A percentile compares a stretch with the other conserved stretches of the same genome.
These are phyloP conservation scores for Epipyxis sp. DNA, from an alignment of 108 stramenopile species.

Conservation along the genomic window DNA sequence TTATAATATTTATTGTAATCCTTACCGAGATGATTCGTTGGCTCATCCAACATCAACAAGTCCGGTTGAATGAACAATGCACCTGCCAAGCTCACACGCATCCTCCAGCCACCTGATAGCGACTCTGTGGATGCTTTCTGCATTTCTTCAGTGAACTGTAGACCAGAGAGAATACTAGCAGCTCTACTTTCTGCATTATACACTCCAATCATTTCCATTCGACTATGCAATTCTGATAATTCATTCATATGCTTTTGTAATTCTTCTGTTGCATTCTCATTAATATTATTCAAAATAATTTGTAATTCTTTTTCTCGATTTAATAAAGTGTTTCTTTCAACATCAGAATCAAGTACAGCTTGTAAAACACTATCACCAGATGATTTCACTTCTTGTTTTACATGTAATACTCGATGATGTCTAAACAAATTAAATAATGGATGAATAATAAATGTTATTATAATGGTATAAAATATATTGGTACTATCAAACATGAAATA, in stretches of 20 bases:
- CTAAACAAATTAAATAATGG: too few species aligned
- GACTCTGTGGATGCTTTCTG: slow-evolving; percentile 69
- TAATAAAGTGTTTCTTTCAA: slow-evolving; percentile 58
- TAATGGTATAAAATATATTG: too few species aligned
- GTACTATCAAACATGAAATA: too few species aligned
- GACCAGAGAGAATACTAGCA: slow-evolving; percentile 63
- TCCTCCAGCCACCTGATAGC: slow-evolving; percentile 89
- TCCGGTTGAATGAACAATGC: slow-evolving; percentile 90
- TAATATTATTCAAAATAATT: slow-evolving; percentile 30
- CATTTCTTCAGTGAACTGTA: slow-evolving; percentile 80
- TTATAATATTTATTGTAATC: too few species aligned
- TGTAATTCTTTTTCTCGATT: slow-evolving; percentile 49
- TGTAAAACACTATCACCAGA: slow-evolving; percentile 53
- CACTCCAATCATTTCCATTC: slow-evolving; percentile 58
- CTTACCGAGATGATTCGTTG: slow-evolving; percentile 74
- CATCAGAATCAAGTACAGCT: slow-evolving; percentile 62
- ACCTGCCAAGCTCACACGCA: slow-evolving; percentile 93
- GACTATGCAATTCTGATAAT: slow-evolving; percentile 49
- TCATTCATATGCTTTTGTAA: slow-evolving; percentile 54
- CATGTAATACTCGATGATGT: slow-evolving; percentile 71
- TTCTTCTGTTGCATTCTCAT: slow-evolving; percentile 34
- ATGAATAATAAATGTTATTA: too few species aligned
- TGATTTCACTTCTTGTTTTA: slow-evolving; percentile 63
- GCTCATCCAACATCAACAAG: slow-evolving; percentile 68
- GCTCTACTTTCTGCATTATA: slow-evolving; percentile 63